phyloP scores from a whole-genome alignment of 257 asterid genomes.

The Scutellaria galericulata region DNA sequence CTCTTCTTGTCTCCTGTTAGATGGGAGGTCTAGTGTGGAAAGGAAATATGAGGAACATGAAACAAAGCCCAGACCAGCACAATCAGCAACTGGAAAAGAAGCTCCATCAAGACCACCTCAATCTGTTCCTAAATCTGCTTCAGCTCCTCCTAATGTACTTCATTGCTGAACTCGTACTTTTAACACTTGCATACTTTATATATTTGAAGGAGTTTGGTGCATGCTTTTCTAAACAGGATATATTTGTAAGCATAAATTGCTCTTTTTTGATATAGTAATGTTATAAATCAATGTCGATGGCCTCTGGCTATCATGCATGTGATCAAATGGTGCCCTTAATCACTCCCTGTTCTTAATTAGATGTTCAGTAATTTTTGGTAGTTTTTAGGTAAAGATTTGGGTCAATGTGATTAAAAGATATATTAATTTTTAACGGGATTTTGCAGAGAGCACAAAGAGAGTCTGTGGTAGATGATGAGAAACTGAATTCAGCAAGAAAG shows the following conservation, averaged over 20 bases:
- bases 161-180: conserved; percentile 32
- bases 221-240: conserved; percentile 4
- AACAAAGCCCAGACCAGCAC: conserved; percentile 64
- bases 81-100: conserved; percentile 56
- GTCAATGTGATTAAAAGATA: conserved; percentile 12
- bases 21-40: conserved; percentile 79
- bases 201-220: conserved; percentile 1
- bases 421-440: conserved; percentile 33
- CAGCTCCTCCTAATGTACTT: conserved; percentile 76
- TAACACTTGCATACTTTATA: conserved; percentile 11
- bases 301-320: neutral
- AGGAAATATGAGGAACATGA: conserved; percentile 64
- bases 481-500: conserved; percentile 78
- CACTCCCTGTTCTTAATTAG: neutral
- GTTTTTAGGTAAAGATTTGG: neutral
- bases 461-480: conserved; percentile 66
- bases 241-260: conserved; percentile 4
- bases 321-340: neutral
- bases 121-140: conserved; percentile 63
- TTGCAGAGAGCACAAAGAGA: conserved; percentile 77
- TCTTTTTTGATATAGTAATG: conserved; percentile 4
- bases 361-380: neutral
- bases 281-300: neutral
- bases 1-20: conserved; percentile 45
- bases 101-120: conserved; percentile 70